These are phyloP conservation scores for Tricholoma sp. DNA, from an alignment of 768 basidiomycete species.

Conservation along the genomic window DNA sequence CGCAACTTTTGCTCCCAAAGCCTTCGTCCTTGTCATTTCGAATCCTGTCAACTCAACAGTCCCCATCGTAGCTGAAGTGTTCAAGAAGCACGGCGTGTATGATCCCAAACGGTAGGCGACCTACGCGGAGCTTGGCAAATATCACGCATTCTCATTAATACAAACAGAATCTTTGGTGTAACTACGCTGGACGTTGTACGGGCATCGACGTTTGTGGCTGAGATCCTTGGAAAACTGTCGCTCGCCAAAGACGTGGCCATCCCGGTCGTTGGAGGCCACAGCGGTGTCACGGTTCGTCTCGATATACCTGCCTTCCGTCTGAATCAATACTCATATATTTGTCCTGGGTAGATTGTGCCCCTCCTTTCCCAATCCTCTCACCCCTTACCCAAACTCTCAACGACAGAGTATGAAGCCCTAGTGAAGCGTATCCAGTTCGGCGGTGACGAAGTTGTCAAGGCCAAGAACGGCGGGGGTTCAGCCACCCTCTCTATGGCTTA, in stretches of 20 bases:
- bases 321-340: not conserved
- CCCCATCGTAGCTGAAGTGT: constrained; percentile 91
- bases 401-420: constrained; percentile 50
- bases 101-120: constrained; percentile 77
- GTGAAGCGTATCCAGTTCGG: constrained; percentile 90
- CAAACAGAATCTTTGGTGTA: constrained; percentile 87
- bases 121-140: not conserved
- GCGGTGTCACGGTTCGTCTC: constrained; percentile 73
- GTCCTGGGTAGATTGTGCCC: constrained; percentile 70
- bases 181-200: constrained; percentile 98
- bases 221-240: constrained; percentile 62
- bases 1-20: constrained; percentile 79
- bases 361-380: constrained; percentile 88
- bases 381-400: constrained; percentile 59
- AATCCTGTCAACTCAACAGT: constrained; percentile 99
- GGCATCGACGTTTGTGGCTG: constrained; percentile 92
- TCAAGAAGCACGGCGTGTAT: constrained; percentile 89
- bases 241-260: constrained; percentile 61
- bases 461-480: constrained; percentile 91
- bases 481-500: constrained; percentile 98
- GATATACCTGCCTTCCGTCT: not conserved
- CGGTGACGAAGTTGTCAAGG: constrained; percentile 97
- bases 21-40: constrained; percentile 93
- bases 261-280: constrained; percentile 94
- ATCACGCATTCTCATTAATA: not conserved